These are phyloP conservation scores for Candida palmyrensis DNA, from an alignment of 805 yeast genomes.

Conservation along the genomic window DNA sequence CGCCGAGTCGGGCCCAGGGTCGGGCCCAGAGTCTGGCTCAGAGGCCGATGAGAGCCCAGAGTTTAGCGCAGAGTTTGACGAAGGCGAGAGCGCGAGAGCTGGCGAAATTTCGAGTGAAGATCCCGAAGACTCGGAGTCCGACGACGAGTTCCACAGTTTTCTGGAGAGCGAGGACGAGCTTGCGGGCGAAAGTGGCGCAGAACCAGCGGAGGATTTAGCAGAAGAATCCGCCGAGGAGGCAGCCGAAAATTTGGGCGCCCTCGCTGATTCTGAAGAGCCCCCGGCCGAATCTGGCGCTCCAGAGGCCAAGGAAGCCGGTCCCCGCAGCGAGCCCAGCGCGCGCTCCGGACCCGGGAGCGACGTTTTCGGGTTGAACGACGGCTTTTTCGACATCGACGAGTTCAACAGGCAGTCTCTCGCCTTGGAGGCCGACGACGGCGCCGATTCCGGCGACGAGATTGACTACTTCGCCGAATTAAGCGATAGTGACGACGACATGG, in stretches of 20 bases:
- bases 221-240: constrained; percentile 9
- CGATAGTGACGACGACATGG: constrained; percentile 36
- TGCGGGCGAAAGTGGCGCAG: constrained; percentile 17
- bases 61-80: constrained; percentile 30
- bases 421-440: constrained; percentile 32
- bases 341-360: constrained; percentile 38
- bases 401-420: constrained; percentile 73
- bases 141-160: constrained; percentile 14
- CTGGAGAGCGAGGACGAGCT: constrained; percentile 22
- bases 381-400: constrained; percentile 78
- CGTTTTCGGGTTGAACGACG: constrained; percentile 70
- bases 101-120: constrained; percentile 27
- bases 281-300: constrained; percentile 6
- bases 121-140: constrained; percentile 31
- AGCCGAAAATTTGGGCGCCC: constrained; percentile 10
- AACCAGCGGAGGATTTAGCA: constrained; percentile 10
- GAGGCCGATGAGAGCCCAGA: constrained; percentile 13
- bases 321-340: constrained; percentile 9
- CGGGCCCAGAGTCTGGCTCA: constrained; percentile 14
- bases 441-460: constrained; percentile 36
- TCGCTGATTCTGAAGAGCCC: constrained; percentile 12
- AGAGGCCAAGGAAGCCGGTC: constrained; percentile 11
- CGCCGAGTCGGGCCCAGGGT: too few species aligned
- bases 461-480: constrained; percentile 35
- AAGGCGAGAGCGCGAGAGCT: constrained; percentile 56